Evolutionary conservation across 345 rosid genomes (phyloP).

Genomic region (Lumnitzera racemosa): DNA sequence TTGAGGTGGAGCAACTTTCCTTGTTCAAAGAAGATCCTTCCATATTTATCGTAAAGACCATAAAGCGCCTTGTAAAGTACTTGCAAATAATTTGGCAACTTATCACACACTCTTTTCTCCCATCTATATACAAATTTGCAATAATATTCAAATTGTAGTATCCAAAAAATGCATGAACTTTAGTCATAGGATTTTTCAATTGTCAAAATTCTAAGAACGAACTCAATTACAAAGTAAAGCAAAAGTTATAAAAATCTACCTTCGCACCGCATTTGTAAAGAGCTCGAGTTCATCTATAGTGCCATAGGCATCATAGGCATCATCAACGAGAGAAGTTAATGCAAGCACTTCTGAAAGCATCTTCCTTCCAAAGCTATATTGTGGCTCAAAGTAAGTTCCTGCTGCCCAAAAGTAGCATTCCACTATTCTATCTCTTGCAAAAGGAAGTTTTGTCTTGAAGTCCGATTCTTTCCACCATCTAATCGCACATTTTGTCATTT

Average conservation of each 20-base stretch:
- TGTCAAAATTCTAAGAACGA: no score
- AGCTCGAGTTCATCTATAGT: constrained; percentile 24
- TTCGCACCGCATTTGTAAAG: constrained; percentile 14
- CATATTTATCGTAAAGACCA: constrained; percentile 11
- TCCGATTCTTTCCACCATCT: constrained; percentile 28
- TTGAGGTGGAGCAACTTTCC: constrained; percentile 9
- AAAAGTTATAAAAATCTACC: not conserved
- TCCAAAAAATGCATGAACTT: not conserved
- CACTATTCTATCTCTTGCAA: constrained; percentile 21
- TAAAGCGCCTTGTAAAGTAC: constrained; percentile 1
- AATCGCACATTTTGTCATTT: no score
- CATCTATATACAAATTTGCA: constrained; percentile 8
- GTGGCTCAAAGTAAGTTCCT: constrained; percentile 15
- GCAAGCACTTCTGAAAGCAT: constrained; percentile 11
- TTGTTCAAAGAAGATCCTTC: constrained; percentile 4
- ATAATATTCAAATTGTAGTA: not conserved
- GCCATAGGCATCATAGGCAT: constrained; percentile 24
- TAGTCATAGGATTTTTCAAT: no score
- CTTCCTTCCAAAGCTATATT: constrained; percentile 4
- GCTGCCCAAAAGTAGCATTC: constrained; percentile 23
- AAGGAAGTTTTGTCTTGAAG: constrained; percentile 13
- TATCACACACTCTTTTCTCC: constrained; percentile 4
- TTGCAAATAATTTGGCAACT: constrained; percentile 16
- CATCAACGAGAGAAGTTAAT: constrained; percentile 16
- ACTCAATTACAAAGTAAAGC: not conserved